These are phyloP conservation scores for Aspergillus indologenus DNA, from an alignment of 495 filamentous ascomycete species.

Conservation along the genomic window DNA sequence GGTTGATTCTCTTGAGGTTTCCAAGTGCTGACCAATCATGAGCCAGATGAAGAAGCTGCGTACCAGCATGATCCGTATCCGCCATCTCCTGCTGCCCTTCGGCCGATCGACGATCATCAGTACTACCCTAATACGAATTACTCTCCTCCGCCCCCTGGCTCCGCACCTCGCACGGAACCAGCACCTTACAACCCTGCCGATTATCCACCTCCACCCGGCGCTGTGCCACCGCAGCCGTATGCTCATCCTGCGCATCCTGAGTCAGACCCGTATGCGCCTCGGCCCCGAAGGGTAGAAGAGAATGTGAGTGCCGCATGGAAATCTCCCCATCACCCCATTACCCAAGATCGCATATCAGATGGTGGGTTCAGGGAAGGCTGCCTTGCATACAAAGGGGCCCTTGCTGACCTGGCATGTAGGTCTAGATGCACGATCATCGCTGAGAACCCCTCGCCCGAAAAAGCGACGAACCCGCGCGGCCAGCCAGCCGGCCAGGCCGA, in stretches of 20 bases:
- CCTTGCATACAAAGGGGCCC: background rate
- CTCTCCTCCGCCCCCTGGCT: conserved; percentile 45
- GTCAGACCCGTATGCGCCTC: conserved; percentile 40
- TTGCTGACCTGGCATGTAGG: conserved; percentile 18
- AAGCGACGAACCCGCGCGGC: conserved; percentile 16
- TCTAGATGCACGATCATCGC: conserved; percentile 21
- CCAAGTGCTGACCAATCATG: background rate
- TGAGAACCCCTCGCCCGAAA: conserved; percentile 11
- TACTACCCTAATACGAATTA: conserved; percentile 40
- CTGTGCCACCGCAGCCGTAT: conserved; percentile 43
- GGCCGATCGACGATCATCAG: conserved; percentile 28
- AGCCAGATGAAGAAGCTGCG: conserved; percentile 27
- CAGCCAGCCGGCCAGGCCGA: conserved; percentile 32
- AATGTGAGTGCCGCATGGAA: conserved; percentile 53
- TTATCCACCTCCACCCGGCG: conserved; percentile 46
- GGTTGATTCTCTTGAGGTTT: background rate
- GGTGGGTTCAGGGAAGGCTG: conserved; percentile 41
- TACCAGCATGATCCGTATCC: conserved; percentile 46
- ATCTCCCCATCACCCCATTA: conserved; percentile 33
- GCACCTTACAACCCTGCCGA: conserved; percentile 40
- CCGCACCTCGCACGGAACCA: conserved; percentile 28
- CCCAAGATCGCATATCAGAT: conserved; percentile 36
- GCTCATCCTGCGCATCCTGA: conserved; percentile 41
- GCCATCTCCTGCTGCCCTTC: conserved; percentile 27
- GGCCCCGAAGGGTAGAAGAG: conserved; percentile 49